phyloP scores from a whole-genome alignment of 2,329 filamentous ascomycete species.

The Dryadomyces quercus-mongolicae region DNA sequence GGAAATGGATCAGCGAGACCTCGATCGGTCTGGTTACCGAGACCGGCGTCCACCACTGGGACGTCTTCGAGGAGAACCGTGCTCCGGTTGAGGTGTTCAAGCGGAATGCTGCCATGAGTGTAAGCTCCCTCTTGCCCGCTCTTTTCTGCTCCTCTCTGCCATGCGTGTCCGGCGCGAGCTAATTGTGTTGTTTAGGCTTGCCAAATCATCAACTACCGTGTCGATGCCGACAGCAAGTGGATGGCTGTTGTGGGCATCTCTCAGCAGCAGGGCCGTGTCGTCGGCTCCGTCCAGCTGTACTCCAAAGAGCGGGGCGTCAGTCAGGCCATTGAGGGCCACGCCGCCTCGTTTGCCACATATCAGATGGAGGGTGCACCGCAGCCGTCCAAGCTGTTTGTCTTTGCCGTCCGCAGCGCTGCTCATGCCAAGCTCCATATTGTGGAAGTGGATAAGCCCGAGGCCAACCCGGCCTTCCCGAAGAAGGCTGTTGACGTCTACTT shows the following conservation, averaged over 20 bases:
- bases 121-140: constrained; percentile 31
- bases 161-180: background rate
- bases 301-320: constrained; percentile 93
- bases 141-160: too few relatives aligned
- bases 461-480: constrained; percentile 84
- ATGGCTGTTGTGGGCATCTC: constrained; percentile 96
- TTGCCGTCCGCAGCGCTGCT: constrained; percentile 79
- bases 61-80: constrained; percentile 78
- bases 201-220: constrained; percentile 99
- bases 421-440: constrained; percentile 96
- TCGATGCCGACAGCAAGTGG: constrained; percentile 94
- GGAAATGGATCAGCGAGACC: constrained; percentile 95
- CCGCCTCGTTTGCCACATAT: constrained; percentile 84
- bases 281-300: constrained; percentile 94
- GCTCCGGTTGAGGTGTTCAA: constrained; percentile 87
- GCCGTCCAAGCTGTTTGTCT: constrained; percentile 93
- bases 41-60: constrained; percentile 90
- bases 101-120: constrained; percentile 77
- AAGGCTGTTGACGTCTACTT: constrained; percentile 98
- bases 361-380: constrained; percentile 78
- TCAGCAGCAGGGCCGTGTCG: constrained; percentile 82
- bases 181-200: constrained; percentile 49
- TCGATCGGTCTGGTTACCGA: constrained; percentile 86
- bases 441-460: constrained; percentile 86
- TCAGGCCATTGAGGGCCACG: constrained; percentile 95